A percentile compares a stretch with the other conserved stretches of the same genome.
Conservation (phyloP, 208 protist genomes). For the Leishmania mexicana region DNA sequence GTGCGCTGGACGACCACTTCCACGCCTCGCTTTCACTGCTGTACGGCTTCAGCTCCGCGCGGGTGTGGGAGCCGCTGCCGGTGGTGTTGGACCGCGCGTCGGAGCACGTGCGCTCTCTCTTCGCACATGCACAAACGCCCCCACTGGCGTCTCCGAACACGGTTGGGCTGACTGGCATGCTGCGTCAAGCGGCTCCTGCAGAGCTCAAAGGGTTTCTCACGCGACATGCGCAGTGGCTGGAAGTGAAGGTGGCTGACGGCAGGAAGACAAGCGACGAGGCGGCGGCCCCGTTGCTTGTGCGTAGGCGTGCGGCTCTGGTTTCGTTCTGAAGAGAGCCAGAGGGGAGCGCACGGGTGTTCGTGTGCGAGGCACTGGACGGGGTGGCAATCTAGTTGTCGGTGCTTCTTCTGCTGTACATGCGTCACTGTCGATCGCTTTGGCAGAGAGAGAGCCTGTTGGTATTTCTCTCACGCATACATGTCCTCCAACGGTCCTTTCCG, state of each 20-base stretch:
- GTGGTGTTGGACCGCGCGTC: slow-evolving; percentile 26
- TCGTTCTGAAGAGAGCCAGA: slow-evolving; percentile 35
- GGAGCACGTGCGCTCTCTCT: slow-evolving; percentile 18
- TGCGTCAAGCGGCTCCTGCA: slow-evolving; percentile 4
- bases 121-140: not conserved
- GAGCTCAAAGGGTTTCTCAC: not conserved
- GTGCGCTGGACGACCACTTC: slow-evolving; percentile 64
- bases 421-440: not conserved
- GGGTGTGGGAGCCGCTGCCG: slow-evolving; percentile 24
- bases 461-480: not conserved
- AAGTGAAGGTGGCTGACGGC: not conserved
- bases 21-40: slow-evolving; percentile 49
- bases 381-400: not conserved
- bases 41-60: slow-evolving; percentile 26
- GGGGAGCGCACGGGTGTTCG: slow-evolving; percentile 3
- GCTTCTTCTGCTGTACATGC: not conserved
- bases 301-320: slow-evolving; percentile 43
- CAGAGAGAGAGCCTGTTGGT: not conserved
- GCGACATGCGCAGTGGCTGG: slow-evolving; percentile 16
- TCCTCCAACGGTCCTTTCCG: not conserved
- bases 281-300: slow-evolving; percentile 55
- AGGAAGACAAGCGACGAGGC: not conserved
- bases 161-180: slow-evolving; percentile 31
- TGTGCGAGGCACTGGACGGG: not conserved
- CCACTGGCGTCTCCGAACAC: not conserved